Base-by-base conservation (phyloP, 2,329 filamentous ascomycete species). In the Sporothrix mexicana region DNA sequence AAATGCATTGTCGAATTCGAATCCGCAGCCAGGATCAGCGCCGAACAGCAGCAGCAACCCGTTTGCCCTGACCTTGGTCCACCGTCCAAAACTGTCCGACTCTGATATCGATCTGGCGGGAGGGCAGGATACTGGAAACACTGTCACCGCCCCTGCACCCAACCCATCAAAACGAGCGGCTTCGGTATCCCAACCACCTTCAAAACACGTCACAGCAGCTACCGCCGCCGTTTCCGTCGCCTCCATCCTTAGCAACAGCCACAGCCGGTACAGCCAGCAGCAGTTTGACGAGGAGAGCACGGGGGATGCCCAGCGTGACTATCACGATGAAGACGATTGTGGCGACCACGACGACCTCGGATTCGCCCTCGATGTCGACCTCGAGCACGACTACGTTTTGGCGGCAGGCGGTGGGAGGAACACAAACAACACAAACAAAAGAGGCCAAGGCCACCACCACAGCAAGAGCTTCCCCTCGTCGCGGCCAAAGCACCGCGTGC, bases 251-350 rank as follows among this genome's bases (percentile, higher is more conserved):
- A 25, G 20, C 17, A 68, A 53, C 25, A 51, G 23, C 64, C 47
- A 68, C 23, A 67, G 64, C 25, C 47, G 45, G 13, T 68, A 67
- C 64, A 68, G 64, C 25, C 64, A 68, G 12, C 6, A n/a, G 13
- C 64, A 68, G 47, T 68, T 68, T 53, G 64, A 68, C 17, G 64
- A 68, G 5, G 64, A 68, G 64, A 51, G 45, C n/a, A 25, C n/a
- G 6, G 43, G 30, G 6, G 62, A 13, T 3, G 62, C n/a, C n/a
- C n/a, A 51, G 13, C 20, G 23, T 3, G 20, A 23, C 8, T 15
- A 53, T 9, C 23, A 10, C 6, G 15, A n/a, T 10, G 47, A 53
- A 8, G 20, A 7, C 23, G 17, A 49, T 0, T 5, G 15, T 10
- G 41, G 49, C 13, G 23, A 23, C 13, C n/a, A 55, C 20, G n/a